These are phyloP conservation scores for Fusarium albidum DNA, from an alignment of 2,329 filamentous ascomycete species.

Conservation along the genomic window DNA sequence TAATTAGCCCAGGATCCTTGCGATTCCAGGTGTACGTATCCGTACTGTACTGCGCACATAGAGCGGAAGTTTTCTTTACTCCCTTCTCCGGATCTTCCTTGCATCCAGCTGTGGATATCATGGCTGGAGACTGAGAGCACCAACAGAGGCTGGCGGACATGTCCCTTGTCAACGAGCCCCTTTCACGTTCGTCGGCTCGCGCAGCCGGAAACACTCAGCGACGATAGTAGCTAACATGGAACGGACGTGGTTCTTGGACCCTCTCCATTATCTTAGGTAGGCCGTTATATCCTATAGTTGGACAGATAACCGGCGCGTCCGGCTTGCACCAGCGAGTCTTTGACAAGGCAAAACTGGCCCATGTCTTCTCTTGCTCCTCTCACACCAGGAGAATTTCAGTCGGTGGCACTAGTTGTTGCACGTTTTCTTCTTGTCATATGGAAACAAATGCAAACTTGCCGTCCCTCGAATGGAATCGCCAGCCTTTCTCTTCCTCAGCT, in stretches of 20 bases:
- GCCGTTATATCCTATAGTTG: no score
- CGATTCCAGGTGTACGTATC: not conserved
- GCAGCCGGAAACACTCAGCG: constrained; percentile 2
- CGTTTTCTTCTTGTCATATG: no score
- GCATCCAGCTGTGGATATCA: constrained; percentile 30
- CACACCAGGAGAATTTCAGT: no score
- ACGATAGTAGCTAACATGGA: not conserved
- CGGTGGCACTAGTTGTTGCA: no score
- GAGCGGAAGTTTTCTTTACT: constrained; percentile 13
- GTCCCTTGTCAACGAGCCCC: constrained; percentile 18
- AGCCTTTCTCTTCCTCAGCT: no score
- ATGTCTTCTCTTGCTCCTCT: no score
- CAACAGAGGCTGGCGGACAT: constrained; percentile 3
- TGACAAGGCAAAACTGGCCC: no score
- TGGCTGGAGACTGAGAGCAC: constrained; percentile 13
- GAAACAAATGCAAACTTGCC: no score
- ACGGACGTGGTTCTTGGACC: not conserved
- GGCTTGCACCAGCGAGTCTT: no score
- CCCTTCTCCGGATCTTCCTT: constrained; percentile 30
- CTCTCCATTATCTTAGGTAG: not conserved
- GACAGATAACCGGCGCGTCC: no score
- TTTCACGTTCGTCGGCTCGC: constrained; percentile 14
- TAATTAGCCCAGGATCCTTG: not conserved
- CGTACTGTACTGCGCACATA: constrained; percentile 2
- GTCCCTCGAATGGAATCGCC: no score